phyloP scores from a whole-genome alignment of 306 rosid species.

The Bauhinia variegata region DNA sequence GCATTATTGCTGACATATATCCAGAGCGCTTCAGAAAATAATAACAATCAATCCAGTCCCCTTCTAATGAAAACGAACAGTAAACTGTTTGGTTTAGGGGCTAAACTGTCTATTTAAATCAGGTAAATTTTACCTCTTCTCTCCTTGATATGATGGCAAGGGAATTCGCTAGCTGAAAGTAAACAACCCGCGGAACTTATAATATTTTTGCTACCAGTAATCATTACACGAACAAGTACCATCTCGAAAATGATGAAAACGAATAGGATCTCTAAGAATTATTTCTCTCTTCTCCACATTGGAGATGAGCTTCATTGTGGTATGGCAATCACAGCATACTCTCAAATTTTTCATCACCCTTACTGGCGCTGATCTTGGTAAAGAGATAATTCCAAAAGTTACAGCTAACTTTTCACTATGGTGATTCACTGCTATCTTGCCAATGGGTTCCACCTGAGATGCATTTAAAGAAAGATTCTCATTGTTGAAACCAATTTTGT shows the following conservation, averaged over 20 bases:
- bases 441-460: slow-evolving; percentile 18
- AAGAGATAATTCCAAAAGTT: slow-evolving; percentile 52
- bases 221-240: slow-evolving; percentile 67
- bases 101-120: slow-evolving; percentile 13
- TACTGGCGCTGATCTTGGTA: slow-evolving; percentile 61
- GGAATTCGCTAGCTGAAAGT: not conserved
- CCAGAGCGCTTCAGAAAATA: not conserved
- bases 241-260: slow-evolving; percentile 64
- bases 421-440: slow-evolving; percentile 32
- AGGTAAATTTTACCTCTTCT: not conserved
- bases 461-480: slow-evolving; percentile 26
- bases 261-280: slow-evolving; percentile 58
- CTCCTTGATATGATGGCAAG: slow-evolving; percentile 4
- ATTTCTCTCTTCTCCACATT: slow-evolving; percentile 55
- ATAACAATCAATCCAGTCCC: not conserved
- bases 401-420: slow-evolving; percentile 73
- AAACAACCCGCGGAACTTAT: not conserved
- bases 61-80: not conserved
- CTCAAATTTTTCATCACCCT: slow-evolving; percentile 74
- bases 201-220: slow-evolving; percentile 55
- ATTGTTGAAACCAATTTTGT: slow-evolving; percentile 20
- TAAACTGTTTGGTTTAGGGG: slow-evolving; percentile 15
- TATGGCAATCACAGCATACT: slow-evolving; percentile 62
- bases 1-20: slow-evolving; percentile 2
- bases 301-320: slow-evolving; percentile 59